These are phyloP conservation scores for Chlamydomonas schloesseri DNA, from an alignment of 139 green algal genomes.

Conservation along the genomic window DNA sequence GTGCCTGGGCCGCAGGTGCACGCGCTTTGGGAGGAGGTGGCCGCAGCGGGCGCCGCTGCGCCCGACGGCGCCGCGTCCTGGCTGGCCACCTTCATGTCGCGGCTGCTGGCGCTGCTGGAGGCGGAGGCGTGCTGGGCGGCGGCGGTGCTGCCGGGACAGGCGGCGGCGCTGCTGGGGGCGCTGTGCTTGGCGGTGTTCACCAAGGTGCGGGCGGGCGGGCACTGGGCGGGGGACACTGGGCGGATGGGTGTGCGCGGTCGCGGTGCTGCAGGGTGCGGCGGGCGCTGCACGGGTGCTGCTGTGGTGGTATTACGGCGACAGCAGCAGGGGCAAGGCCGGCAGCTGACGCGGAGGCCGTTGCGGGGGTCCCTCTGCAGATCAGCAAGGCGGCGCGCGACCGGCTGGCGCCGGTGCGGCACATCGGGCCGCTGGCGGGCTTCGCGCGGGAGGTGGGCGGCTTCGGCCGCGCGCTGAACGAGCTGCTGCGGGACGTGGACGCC, in stretches of 20 bases:
- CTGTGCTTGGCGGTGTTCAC: conserved; percentile 65
- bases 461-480: conserved; percentile 12
- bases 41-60: neutral
- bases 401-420: conserved; percentile 15
- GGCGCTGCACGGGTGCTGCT: no score
- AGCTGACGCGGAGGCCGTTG: no score
- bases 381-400: conserved; percentile 40
- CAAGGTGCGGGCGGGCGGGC: conserved; percentile 37
- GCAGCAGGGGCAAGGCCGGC: no score
- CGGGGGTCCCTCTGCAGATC: conserved; percentile 21
- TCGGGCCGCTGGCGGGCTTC: conserved; percentile 29
- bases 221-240: no score
- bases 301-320: no score
- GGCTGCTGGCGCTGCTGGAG: conserved; percentile 53
- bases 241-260: no score
- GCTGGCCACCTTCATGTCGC: conserved; percentile 37
- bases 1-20: no score
- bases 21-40: conserved; percentile 57
- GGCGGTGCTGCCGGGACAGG: conserved; percentile 60
- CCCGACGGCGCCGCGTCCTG: neutral
- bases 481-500: conserved; percentile 19
- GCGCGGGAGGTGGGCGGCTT: conserved; percentile 16
- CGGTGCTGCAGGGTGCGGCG: no score
- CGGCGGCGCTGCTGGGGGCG: conserved; percentile 60
- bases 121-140: conserved; percentile 75